These are phyloP conservation scores for Globisporangium orthogonon DNA, from an alignment of 352 stramenopile genomes.

Conservation along the genomic window DNA sequence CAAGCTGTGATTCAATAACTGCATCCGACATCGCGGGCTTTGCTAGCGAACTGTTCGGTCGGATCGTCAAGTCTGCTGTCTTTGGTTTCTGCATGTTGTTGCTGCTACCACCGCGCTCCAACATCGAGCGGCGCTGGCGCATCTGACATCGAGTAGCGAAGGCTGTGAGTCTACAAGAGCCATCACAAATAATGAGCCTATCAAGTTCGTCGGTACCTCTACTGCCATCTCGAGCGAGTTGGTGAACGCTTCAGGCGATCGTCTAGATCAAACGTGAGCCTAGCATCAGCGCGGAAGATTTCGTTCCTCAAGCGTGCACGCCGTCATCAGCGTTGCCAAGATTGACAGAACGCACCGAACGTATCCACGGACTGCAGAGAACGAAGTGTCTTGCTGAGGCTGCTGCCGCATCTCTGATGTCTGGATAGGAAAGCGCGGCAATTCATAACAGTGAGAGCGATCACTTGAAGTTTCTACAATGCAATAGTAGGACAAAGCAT, in stretches of 20 bases:
- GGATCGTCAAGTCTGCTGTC: constrained; percentile 3
- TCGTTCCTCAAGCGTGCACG: too few relatives aligned
- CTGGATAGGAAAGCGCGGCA: background rate
- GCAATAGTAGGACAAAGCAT: too few relatives aligned
- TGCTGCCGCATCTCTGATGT: constrained; percentile 8
- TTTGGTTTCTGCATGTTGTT: constrained; percentile 10
- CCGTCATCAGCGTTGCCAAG: background rate
- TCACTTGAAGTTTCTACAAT: too few relatives aligned
- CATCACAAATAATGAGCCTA: too few relatives aligned
- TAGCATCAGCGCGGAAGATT: background rate
- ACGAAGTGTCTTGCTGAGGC: constrained; percentile 19
- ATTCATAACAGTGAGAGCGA: background rate
- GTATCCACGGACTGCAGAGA: constrained; percentile 32
- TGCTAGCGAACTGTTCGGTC: background rate
- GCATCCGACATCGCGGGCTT: constrained; percentile 1
- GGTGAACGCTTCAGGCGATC: constrained; percentile 6
- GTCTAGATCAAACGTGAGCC: background rate
- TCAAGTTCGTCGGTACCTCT: background rate
- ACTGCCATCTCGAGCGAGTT: constrained; percentile 9
- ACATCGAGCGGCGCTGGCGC: background rate
- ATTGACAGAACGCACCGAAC: constrained; percentile 29
- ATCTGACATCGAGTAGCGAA: background rate
- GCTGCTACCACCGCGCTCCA: constrained; percentile 4
- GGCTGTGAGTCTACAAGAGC: too few relatives aligned
- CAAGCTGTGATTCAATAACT: background rate